Percentiles rank a stretch among this genome's conserved stretches.
These are phyloP conservation scores for Tricladium varicosporioides DNA, from an alignment of 2,329 filamentous ascomycete genomes.

Conservation along the genomic window DNA sequence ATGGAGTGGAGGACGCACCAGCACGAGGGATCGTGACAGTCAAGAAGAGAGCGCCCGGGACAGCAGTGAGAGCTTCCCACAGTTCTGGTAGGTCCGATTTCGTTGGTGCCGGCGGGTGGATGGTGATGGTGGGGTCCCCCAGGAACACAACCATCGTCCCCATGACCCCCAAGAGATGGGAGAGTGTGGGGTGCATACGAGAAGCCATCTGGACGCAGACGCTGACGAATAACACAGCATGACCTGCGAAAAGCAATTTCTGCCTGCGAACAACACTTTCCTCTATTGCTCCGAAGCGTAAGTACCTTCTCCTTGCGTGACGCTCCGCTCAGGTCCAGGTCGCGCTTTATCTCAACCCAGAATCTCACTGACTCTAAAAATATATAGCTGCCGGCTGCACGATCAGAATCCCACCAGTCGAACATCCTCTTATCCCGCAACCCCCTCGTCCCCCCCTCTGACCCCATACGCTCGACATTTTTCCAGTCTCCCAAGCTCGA, in stretches of 20 bases:
- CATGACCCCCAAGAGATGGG: constrained; percentile 6
- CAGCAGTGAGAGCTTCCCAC: constrained; percentile 62
- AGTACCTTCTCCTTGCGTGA: constrained; percentile 33
- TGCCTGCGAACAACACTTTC: constrained; percentile 54
- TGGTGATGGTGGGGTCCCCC: constrained; percentile 9
- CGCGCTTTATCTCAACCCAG: constrained; percentile 19
- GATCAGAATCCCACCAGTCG: constrained; percentile 25
- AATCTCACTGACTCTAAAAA: constrained; percentile 13
- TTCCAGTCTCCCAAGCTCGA: constrained; percentile 40
- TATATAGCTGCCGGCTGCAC: constrained; percentile 27
- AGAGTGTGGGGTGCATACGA: constrained; percentile 27
- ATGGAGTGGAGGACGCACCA: constrained; percentile 7
- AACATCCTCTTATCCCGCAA: constrained; percentile 17
- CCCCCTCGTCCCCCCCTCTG: constrained; percentile 35
- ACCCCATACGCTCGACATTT: constrained; percentile 24
- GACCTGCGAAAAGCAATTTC: constrained; percentile 66
- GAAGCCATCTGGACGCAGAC: constrained; percentile 1
- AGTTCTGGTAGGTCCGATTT: constrained; percentile 56
- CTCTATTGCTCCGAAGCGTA: constrained; percentile 65
- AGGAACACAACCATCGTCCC: constrained; percentile 5
- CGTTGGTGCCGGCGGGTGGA: background rate
- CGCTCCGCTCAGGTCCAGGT: background rate
- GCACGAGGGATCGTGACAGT: constrained; percentile 16
- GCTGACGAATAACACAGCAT: constrained; percentile 46
- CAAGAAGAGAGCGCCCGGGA: constrained; percentile 34